Conservation (phyloP, 192 early-diverging fungal species). For the Phycomyces blakesleeanus region DNA sequence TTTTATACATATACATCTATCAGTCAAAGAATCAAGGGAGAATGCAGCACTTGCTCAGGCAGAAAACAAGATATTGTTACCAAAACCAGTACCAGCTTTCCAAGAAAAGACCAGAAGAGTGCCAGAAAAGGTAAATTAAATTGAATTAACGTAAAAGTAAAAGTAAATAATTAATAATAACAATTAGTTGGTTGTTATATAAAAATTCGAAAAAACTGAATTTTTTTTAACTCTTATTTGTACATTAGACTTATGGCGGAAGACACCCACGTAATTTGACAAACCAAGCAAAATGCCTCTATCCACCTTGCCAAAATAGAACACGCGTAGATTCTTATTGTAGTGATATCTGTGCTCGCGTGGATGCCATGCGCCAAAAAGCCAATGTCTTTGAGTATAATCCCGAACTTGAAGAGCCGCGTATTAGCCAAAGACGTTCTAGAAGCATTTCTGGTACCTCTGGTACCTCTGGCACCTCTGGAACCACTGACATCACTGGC, state of each 20-base stretch:
- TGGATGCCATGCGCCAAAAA: neutral
- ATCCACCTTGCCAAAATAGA: conserved; percentile 15
- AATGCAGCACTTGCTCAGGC: neutral
- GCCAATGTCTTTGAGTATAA: neutral
- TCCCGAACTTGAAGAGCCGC: neutral
- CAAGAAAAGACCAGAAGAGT: too few species aligned
- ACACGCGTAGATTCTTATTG: conserved; percentile 28
- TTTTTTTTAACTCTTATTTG: too few species aligned
- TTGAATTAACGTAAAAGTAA: too few species aligned
- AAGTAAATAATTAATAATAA: too few species aligned
- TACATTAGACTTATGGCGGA: neutral
- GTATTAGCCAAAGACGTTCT: neutral
- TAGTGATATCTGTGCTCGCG: conserved; percentile 21
- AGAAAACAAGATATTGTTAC: neutral
- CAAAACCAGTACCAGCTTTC: neutral
- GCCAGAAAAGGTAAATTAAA: too few species aligned
- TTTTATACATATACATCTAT: too few species aligned
- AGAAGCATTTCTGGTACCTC: neutral
- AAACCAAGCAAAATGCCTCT: conserved; percentile 15
- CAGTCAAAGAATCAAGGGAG: neutral
- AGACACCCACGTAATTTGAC: neutral
- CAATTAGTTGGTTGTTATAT: too few species aligned
- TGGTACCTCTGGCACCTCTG: neutral
- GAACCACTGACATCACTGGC: too few species aligned
- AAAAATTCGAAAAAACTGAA: too few species aligned